These are phyloP conservation scores for Dothistroma pini DNA, from an alignment of 2,329 filamentous ascomycete species.

Conservation along the genomic window DNA sequence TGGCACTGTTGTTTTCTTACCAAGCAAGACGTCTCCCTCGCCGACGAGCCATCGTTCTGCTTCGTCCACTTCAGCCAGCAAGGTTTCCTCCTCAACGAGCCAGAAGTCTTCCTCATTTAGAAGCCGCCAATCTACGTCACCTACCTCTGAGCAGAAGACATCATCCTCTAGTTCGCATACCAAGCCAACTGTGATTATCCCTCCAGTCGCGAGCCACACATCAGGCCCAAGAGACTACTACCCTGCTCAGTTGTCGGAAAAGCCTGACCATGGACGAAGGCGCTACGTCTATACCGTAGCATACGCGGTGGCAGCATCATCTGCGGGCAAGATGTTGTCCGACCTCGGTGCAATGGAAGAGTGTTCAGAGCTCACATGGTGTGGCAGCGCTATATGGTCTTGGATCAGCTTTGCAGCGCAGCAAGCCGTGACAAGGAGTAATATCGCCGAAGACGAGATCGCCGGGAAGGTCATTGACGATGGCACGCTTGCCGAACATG, in stretches of 20 bases:
- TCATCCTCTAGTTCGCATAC: no score
- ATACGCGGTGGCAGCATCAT: neutral
- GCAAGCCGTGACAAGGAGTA: neutral
- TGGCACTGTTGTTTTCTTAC: no score
- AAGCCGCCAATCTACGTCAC: no score
- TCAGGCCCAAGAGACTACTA: neutral
- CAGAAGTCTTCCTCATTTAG: no score
- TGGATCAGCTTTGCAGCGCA: neutral
- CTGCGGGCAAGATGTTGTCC: neutral
- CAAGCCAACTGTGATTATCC: no score
- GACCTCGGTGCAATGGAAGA: neutral
- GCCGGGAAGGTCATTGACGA: neutral
- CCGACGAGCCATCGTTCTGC: no score
- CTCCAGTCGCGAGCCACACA: neutral
- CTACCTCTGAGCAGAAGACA: no score
- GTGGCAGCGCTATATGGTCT: neutral
- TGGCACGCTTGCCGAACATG: neutral
- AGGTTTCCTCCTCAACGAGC: no score
- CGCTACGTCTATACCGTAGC: neutral
- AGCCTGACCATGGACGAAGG: neutral
- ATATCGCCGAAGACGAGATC: neutral
- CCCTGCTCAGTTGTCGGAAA: neutral
- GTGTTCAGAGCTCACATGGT: neutral
- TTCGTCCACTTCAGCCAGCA: no score
- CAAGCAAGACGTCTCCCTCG: no score